phyloP scores from a whole-genome alignment of 2,329 filamentous ascomycete species.

The Colletotrichum somersetense region DNA sequence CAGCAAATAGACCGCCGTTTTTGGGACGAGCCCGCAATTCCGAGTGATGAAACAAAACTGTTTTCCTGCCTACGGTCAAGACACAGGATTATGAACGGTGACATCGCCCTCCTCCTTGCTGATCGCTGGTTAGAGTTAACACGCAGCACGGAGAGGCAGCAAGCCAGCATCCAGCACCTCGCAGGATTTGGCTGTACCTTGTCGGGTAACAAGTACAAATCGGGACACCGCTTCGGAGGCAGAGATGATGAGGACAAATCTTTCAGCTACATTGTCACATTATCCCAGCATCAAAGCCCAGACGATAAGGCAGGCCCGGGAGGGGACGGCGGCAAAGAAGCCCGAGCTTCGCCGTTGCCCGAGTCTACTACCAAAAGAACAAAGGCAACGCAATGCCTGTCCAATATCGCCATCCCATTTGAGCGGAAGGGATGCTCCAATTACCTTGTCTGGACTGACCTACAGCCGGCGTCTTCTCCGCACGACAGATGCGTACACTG shows the following conservation, averaged over 20 bases:
- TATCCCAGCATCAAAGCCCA: neutral
- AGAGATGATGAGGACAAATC: neutral
- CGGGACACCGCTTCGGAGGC: neutral
- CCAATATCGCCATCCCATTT: neutral
- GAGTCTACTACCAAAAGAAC: neutral
- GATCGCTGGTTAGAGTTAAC: neutral
- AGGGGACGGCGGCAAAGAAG: constrained; percentile 26
- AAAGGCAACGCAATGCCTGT: constrained; percentile 1
- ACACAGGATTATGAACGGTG: neutral
- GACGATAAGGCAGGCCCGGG: neutral
- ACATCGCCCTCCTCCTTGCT: neutral
- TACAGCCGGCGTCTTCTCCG: constrained; percentile 12
- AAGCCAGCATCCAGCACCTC: neutral
- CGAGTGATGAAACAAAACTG: neutral
- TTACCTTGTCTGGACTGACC: constrained; percentile 6
- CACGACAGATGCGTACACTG: neutral
- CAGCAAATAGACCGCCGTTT: neutral
- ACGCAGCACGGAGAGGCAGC: neutral
- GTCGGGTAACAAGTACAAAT: neutral
- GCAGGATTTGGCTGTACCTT: no score
- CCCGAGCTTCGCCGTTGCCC: neutral
- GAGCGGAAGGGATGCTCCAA: constrained; percentile 5
- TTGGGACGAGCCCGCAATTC: neutral
- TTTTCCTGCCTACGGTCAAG: neutral
- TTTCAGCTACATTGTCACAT: neutral